Evolutionary conservation across 2,329 filamentous ascomycete genomes (phyloP).

Genomic region (Botryosphaeria dothidea): DNA sequence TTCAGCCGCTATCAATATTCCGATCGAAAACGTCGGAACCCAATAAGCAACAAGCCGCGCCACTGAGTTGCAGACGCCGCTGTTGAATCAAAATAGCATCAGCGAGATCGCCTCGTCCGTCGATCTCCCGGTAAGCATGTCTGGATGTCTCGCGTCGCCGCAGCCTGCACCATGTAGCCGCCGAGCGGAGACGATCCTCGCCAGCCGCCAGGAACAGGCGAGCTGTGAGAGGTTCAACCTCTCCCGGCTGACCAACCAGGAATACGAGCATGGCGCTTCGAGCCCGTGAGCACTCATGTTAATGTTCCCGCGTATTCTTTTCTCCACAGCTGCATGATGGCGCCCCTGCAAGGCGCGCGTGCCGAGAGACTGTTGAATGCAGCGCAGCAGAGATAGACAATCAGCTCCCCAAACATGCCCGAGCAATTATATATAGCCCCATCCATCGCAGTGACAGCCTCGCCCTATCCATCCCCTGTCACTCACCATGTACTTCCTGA

Average conservation of each 20-base stretch:
- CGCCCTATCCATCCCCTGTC: neutral
- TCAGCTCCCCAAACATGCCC: neutral
- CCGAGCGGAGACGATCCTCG: neutral
- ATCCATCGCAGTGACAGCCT: neutral
- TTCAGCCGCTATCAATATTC: too few relatives aligned
- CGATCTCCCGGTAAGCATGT: neutral
- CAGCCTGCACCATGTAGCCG: neutral
- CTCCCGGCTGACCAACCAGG: neutral
- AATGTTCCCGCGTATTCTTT: too few relatives aligned
- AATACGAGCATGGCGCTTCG: conserved; percentile 14
- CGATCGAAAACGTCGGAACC: neutral
- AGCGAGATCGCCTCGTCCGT: neutral
- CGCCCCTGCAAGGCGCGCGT: neutral
- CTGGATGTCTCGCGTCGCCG: neutral
- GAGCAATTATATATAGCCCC: neutral
- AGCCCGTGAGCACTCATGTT: neutral
- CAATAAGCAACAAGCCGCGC: neutral
- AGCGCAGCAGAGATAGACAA: neutral
- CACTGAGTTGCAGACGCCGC: neutral
- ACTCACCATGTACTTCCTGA: neutral
- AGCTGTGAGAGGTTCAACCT: neutral
- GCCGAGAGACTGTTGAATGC: neutral
- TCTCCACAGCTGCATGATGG: neutral
- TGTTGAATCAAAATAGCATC: neutral
- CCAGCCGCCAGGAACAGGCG: conserved; percentile 1